These are phyloP conservation scores for Acacia acuminata DNA, from an alignment of 306 rosid species.

Conservation along the genomic window DNA sequence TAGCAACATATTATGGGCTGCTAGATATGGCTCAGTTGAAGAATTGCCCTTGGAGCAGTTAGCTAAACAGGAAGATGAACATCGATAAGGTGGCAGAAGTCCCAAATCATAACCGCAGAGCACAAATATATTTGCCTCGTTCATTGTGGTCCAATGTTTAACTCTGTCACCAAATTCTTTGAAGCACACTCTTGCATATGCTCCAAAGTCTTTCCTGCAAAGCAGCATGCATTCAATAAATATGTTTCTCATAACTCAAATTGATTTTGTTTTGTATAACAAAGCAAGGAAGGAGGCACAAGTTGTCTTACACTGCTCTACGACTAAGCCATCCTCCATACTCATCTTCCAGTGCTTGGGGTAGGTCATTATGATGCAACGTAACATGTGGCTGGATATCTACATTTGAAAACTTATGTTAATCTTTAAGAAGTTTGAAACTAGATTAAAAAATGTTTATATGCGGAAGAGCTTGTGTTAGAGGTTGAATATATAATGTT, in stretches of 20 bases:
- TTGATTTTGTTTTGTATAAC: background rate
- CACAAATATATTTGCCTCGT: conserved; percentile 40
- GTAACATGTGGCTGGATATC: conserved; percentile 88
- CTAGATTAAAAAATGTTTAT: background rate
- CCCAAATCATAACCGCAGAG: conserved; percentile 33
- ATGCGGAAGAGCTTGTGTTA: background rate
- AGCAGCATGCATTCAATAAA: background rate
- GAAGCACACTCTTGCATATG: conserved; percentile 54
- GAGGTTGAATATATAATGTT: background rate
- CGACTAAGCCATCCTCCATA: conserved; percentile 80
- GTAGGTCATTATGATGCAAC: conserved; percentile 55
- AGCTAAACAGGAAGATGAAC: conserved; percentile 23
- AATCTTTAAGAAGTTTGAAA: background rate
- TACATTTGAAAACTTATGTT: background rate
- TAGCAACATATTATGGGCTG: conserved; percentile 43
- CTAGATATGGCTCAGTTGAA: conserved; percentile 53
- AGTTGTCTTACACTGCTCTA: conserved; percentile 47
- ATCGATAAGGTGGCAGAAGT: conserved; percentile 31
- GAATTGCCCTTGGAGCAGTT: conserved; percentile 55
- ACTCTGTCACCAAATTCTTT: conserved; percentile 59
- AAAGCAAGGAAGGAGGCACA: background rate
- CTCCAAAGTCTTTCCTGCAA: conserved; percentile 49
- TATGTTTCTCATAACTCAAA: conserved; percentile 3
- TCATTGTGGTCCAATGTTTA: conserved; percentile 51
- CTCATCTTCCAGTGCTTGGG: conserved; percentile 74